Conservation (phyloP, 257 asterid species). For the Ballota nigra region DNA sequence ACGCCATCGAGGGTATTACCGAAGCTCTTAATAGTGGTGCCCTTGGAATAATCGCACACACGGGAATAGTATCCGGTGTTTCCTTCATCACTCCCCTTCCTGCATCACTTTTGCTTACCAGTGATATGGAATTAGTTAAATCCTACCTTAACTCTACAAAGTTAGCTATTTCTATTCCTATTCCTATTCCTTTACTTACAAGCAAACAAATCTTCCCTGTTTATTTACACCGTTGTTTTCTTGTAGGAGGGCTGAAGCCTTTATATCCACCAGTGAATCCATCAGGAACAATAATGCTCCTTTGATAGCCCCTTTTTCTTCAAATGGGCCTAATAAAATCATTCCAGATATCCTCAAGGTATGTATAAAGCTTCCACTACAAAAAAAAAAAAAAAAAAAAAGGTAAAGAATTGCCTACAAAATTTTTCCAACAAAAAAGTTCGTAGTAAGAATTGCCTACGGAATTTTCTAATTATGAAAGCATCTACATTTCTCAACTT, state of each 20-base stretch:
- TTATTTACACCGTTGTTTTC: not conserved
- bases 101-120: slow-evolving; percentile 5
- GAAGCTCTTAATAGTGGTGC: slow-evolving; percentile 20
- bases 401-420: too few species aligned
- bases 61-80: not conserved
- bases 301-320: slow-evolving; percentile 25
- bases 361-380: too few species aligned
- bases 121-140: slow-evolving; percentile 7
- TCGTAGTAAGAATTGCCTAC: too few species aligned
- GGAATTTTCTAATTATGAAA: too few species aligned
- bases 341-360: slow-evolving; percentile 28
- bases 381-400: too few species aligned
- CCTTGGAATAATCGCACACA: slow-evolving; percentile 18
- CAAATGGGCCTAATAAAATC: slow-evolving; percentile 25
- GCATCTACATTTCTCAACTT: too few species aligned
- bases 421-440: too few species aligned
- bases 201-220: not conserved
- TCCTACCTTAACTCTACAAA: slow-evolving; percentile 17
- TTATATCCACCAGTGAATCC: slow-evolving; percentile 25
- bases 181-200: not conserved
- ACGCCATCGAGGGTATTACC: not conserved
- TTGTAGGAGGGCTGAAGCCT: slow-evolving; percentile 13
- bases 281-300: slow-evolving; percentile 23
- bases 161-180: slow-evolving; percentile 11
- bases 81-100: slow-evolving; percentile 29